Evolutionary conservation across 208 protist species (phyloP), one percentile per base, ranked within the genome.

Genomic region (Trypanosoma mega): DNA sequence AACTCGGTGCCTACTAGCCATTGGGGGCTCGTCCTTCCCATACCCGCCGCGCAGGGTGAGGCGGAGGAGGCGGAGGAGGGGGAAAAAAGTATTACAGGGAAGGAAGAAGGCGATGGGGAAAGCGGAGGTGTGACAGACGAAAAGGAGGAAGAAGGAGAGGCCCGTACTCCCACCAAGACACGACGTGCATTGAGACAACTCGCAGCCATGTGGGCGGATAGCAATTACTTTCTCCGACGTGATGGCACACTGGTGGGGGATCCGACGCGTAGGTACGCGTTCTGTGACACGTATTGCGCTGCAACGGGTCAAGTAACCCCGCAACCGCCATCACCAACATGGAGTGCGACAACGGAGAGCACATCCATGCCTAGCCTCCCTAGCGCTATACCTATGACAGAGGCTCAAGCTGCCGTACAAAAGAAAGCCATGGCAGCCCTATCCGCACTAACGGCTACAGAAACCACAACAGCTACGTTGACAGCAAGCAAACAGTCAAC

Each of bases 21-120:
- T 6, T 68, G 44, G 29, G 64, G 64, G 7, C 56, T 70, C 23
- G 47, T 70, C 7, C 37, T 70, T 26, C 64, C 64, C 2, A 14
- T 2, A 9, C 4, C 24, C 14, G 34, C 34, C 9, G 53, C 43
- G 41, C 0, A 23, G 3, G n/a, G 27, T 23, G 2, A 52, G 14
- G 39, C 24, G 12, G 33, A 6, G 2, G 33, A 33, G 9, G 6
- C 8, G 8, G 34, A 39, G 34, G 34, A 39, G 8, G 6, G 8
- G 8, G 34, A 39, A 12, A 39, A 39, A 16, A 39, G 12, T 16
- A 39, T 39, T 16, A 6, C 8, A 16, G 34, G 8, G 34, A 39
- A 39, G 34, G 12, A 39, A 39, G 34, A 16, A 12, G 34, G 34
- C 12, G 34, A 39, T 6, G 8, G 8, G 34, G 34, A 6, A 39